These are phyloP conservation scores for Phytopythium vexans DNA, from an alignment of 352 stramenopile genomes.

Conservation along the genomic window DNA sequence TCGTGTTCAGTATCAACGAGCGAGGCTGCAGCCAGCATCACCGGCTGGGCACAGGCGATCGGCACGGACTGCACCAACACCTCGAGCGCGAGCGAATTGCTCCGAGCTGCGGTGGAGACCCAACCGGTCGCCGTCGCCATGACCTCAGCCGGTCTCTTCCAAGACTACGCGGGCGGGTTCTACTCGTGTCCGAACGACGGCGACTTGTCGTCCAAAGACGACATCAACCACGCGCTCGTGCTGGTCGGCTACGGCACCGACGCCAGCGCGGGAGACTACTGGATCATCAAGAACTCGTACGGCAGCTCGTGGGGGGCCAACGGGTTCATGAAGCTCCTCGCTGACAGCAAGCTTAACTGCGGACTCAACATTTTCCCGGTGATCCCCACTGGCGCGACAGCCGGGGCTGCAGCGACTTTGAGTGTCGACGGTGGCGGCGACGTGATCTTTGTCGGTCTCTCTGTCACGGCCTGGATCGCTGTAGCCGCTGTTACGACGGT, in stretches of 20 bases:
- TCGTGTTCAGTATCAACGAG: slow-evolving; percentile 32
- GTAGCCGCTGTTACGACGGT: slow-evolving; percentile 46
- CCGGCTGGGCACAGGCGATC: slow-evolving; percentile 63
- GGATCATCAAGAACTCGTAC: slow-evolving; percentile 85
- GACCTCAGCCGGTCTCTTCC: slow-evolving; percentile 68
- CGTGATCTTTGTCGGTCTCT: slow-evolving; percentile 57
- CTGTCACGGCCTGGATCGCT: slow-evolving; percentile 49
- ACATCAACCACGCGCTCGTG: slow-evolving; percentile 74
- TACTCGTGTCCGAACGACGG: slow-evolving; percentile 73
- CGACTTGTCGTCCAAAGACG: slow-evolving; percentile 51
- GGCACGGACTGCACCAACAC: slow-evolving; percentile 50
- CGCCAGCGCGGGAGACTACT: slow-evolving; percentile 55
- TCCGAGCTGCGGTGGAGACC: slow-evolving; percentile 47
- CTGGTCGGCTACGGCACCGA: slow-evolving; percentile 77
- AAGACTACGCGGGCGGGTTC: slow-evolving; percentile 62
- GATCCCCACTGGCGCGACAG: slow-evolving; percentile 52
- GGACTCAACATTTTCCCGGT: slow-evolving; percentile 80
- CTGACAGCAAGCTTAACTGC: slow-evolving; percentile 73
- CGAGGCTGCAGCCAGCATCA: slow-evolving; percentile 69
- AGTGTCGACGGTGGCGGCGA: slow-evolving; percentile 64
- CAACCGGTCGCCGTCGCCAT: slow-evolving; percentile 77
- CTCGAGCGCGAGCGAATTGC: slow-evolving; percentile 43
- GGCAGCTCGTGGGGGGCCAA: slow-evolving; percentile 58
- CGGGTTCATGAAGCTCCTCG: slow-evolving; percentile 64
- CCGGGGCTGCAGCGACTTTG: slow-evolving; percentile 26